Percentiles rank a stretch among this genome's conserved stretches.
Conservation (phyloP, 2,329 filamentous ascomycete species). For the Trichoderma citrinoviride region DNA sequence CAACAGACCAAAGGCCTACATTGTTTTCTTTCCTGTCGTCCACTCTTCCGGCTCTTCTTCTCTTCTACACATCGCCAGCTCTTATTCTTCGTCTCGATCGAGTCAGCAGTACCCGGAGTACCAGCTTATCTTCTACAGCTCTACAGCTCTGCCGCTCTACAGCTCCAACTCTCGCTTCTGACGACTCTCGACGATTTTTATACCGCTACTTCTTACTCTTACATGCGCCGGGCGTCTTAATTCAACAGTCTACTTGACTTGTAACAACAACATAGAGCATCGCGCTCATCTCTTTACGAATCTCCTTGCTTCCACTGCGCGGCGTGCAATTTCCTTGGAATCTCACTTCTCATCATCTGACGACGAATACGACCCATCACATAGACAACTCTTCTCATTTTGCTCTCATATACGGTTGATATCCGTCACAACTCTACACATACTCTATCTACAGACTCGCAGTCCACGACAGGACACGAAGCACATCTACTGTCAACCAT, state of each 20-base stretch:
- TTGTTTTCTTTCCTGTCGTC: not conserved
- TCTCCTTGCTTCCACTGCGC: not conserved
- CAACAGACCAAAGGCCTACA: not conserved
- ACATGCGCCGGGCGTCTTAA: slow-evolving; percentile 19
- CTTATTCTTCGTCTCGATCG: not conserved
- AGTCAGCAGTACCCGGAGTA: slow-evolving; percentile 16
- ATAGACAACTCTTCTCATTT: slow-evolving; percentile 6
- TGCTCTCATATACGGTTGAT: not conserved
- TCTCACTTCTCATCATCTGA: slow-evolving; percentile 12
- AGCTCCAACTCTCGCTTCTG: not conserved
- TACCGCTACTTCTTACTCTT: not conserved
- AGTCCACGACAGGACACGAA: not conserved
- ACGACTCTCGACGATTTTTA: not conserved
- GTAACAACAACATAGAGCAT: not conserved
- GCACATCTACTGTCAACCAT: slow-evolving; percentile 5
- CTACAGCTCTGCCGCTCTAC: not conserved
- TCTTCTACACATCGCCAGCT: not conserved
- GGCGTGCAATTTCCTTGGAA: not conserved
- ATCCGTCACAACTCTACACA: not conserved
- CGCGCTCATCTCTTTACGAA: not conserved
- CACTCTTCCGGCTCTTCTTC: not conserved
- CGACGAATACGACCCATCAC: slow-evolving; percentile 15
- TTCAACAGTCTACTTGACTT: not conserved
- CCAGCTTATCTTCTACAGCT: not conserved
- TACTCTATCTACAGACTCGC: not conserved